Conservation (phyloP, 768 basidiomycete genomes). For the Mycena alexandri region DNA sequence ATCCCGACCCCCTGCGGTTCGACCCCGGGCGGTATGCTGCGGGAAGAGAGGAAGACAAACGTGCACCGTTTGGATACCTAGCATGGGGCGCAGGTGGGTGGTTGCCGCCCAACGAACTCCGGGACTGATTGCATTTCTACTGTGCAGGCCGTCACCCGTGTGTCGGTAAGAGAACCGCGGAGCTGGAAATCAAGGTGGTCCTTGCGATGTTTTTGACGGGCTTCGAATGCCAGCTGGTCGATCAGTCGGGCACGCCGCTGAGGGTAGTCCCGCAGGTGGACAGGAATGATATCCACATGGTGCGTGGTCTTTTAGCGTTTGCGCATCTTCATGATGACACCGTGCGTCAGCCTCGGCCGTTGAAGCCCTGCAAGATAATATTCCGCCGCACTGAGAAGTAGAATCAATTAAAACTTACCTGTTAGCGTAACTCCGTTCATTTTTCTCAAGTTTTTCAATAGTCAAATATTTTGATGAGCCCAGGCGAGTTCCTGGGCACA, state of each 20-base stretch:
- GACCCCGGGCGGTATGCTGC: slow-evolving; percentile 29
- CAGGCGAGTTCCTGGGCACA: no score
- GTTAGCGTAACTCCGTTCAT: no score
- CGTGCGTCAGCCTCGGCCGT: no score
- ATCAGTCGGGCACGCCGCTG: not conserved
- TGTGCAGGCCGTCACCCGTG: not conserved
- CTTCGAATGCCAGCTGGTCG: slow-evolving; percentile 4
- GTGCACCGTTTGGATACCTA: slow-evolving; percentile 14
- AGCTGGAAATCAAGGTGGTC: slow-evolving; percentile 10
- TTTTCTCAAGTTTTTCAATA: no score
- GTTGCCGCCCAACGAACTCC: no score
- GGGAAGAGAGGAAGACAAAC: slow-evolving; percentile 12
- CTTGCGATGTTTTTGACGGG: slow-evolving; percentile 5
- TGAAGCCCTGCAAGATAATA: no score
- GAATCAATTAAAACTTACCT: no score
- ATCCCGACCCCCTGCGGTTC: slow-evolving; percentile 31
- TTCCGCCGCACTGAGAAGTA: no score
- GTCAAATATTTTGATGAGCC: no score
- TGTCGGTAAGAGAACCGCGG: not conserved
- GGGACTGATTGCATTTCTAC: no score
- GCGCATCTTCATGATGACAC: no score
- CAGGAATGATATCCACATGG: slow-evolving; percentile 8
- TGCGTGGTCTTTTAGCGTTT: not conserved
- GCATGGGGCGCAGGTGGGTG: slow-evolving; percentile 12
- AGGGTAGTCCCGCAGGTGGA: slow-evolving; percentile 2